Conservation (phyloP, 2,329 filamentous ascomycete species). For the Colletotrichum caudatum region DNA sequence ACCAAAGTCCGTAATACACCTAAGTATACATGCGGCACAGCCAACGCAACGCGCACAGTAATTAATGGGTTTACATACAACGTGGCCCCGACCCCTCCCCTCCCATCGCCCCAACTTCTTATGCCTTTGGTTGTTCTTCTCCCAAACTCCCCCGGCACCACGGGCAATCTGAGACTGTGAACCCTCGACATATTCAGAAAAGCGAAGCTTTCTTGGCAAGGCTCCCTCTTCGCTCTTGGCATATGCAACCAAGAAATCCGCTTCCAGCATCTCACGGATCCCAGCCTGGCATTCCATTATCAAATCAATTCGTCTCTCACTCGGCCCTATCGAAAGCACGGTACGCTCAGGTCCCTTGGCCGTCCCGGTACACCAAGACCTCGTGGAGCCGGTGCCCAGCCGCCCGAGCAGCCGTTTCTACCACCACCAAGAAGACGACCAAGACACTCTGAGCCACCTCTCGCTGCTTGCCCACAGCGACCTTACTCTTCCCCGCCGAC, state of each 20-base stretch:
- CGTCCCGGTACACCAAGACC: conserved; percentile 38
- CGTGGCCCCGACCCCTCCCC: conserved; percentile 21
- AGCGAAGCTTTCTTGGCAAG: conserved; percentile 45
- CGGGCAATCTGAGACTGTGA: conserved; percentile 43
- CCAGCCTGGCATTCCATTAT: conserved; percentile 41
- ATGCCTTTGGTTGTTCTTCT: conserved; percentile 35
- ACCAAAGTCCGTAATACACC: conserved; percentile 13
- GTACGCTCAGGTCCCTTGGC: conserved; percentile 32
- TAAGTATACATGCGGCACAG: conserved; percentile 6
- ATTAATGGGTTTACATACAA: conserved; percentile 5
- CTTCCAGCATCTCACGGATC: conserved; percentile 43
- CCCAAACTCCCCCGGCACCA: conserved; percentile 33
- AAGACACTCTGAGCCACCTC: conserved; percentile 9
- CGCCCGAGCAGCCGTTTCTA: conserved; percentile 15
- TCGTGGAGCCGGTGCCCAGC: conserved; percentile 38
- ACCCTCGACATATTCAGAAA: conserved; percentile 42
- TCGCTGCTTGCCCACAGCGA: not conserved
- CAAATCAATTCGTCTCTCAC: conserved; percentile 40
- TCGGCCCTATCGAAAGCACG: conserved; percentile 24
- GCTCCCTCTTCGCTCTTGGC: conserved; percentile 43
- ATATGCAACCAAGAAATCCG: conserved; percentile 43
- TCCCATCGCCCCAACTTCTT: conserved; percentile 15
- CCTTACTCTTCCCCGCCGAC: conserved; percentile 1
- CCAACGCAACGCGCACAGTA: conserved; percentile 9
- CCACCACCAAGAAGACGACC: conserved; percentile 6